A percentile compares a stretch with the other conserved stretches of the same genome.
Evolutionary conservation across 495 filamentous ascomycete genomes (phyloP).

Genomic region (Hypoxylon intermedium): DNA sequence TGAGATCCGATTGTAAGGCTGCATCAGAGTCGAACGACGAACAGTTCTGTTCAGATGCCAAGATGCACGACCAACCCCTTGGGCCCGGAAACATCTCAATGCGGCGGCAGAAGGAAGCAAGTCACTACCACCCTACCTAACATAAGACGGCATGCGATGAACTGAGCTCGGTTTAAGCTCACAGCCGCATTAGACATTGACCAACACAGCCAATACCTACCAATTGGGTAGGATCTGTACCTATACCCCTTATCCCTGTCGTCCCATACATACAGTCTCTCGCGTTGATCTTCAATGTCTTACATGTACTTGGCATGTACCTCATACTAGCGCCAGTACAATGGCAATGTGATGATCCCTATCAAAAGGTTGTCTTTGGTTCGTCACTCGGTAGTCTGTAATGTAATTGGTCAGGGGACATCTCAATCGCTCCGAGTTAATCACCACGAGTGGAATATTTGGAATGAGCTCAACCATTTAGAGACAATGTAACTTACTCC

Average conservation of each 20-base stretch:
- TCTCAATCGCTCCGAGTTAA: too few relatives aligned
- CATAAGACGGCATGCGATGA: neutral
- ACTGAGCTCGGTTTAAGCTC: constrained; percentile 38
- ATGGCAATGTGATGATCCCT: too few relatives aligned
- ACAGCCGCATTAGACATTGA: constrained; percentile 21
- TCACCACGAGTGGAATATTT: too few relatives aligned
- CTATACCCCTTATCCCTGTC: neutral
- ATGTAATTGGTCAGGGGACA: too few relatives aligned
- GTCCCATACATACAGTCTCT: neutral
- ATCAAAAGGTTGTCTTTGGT: too few relatives aligned
- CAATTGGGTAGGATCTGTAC: constrained; percentile 7
- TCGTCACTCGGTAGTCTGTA: too few relatives aligned
- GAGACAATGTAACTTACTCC: too few relatives aligned
- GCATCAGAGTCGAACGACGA: neutral
- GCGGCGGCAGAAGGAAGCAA: neutral
- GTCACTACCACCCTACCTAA: too few relatives aligned
- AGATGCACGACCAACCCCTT: neutral
- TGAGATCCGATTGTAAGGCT: neutral
- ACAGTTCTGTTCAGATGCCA: neutral
- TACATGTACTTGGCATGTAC: too few relatives aligned
- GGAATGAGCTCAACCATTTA: too few relatives aligned
- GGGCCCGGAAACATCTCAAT: neutral
- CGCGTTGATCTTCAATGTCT: too few relatives aligned
- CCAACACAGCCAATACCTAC: constrained; percentile 13
- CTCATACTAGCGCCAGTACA: too few relatives aligned